Percentiles rank a stretch among this genome's conserved stretches.
These are phyloP conservation scores for Trichoderma asperellum DNA, from an alignment of 2,329 filamentous ascomycete species.

Conservation along the genomic window DNA sequence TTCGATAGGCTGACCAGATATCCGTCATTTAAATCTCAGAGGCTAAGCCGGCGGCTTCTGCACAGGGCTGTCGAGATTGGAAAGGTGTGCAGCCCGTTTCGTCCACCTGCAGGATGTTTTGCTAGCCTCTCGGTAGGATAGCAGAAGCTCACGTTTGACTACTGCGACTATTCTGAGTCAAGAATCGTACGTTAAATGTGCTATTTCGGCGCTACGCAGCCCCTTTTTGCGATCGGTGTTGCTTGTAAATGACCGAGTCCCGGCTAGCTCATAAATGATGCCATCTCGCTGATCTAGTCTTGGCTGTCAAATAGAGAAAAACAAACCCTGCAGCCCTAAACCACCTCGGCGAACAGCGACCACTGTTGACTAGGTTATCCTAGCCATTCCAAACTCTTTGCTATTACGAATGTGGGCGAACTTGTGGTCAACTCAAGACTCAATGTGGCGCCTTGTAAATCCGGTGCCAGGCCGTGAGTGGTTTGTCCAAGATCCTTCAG, in stretches of 20 bases:
- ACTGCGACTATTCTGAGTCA: constrained; percentile 3
- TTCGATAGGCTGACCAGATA: constrained; percentile 18
- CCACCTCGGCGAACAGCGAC: background rate
- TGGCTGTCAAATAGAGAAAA: constrained; percentile 1
- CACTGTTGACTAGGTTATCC: constrained; percentile 3
- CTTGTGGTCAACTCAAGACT: background rate
- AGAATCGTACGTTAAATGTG: constrained; percentile 21
- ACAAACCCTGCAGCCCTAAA: background rate
- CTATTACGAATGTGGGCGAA: background rate
- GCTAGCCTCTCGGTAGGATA: constrained; percentile 9
- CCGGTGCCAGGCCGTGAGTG: background rate
- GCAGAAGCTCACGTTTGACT: background rate
- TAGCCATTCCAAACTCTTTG: background rate
- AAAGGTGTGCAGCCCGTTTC: constrained; percentile 18
- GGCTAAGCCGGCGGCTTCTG: constrained; percentile 9
- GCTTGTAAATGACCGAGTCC: background rate
- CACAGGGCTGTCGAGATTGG: constrained; percentile 12
- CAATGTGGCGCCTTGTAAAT: constrained; percentile 10
- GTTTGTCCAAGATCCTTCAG: constrained; percentile 22
- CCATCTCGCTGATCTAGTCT: constrained; percentile 1
- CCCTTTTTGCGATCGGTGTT: background rate
- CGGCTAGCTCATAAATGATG: background rate
- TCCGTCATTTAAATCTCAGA: constrained; percentile 17
- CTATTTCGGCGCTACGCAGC: constrained; percentile 5
- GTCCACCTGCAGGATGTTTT: constrained; percentile 19